Evolutionary conservation across 129 eudicot genomes (phyloP).

Genomic region (Escallonia rubra): DNA sequence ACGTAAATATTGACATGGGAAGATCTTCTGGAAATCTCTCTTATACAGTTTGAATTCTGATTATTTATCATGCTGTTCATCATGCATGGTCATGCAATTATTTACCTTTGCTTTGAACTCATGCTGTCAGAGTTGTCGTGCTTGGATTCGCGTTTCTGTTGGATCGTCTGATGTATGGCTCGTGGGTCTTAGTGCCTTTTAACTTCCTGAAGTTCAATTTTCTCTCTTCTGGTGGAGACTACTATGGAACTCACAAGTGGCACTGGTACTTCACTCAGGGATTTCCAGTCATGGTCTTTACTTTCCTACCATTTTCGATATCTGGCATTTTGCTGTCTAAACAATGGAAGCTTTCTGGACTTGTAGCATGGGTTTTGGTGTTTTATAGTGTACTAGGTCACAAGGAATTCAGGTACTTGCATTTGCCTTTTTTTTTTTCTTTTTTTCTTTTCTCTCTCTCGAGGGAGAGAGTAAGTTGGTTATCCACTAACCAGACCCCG

Average conservation of each 20-base stretch:
- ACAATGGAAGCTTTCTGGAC: slow-evolving; percentile 83
- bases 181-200: slow-evolving; percentile 92
- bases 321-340: slow-evolving; percentile 65
- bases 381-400: slow-evolving; percentile 83
- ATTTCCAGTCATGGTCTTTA: slow-evolving; percentile 81
- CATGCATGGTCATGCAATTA: neutral
- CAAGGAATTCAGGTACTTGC: slow-evolving; percentile 90
- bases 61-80: neutral
- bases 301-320: slow-evolving; percentile 66
- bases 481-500: neutral
- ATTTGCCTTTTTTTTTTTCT: neutral
- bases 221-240: slow-evolving; percentile 96
- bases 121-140: slow-evolving; percentile 50
- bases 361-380: slow-evolving; percentile 77
- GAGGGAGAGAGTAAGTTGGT: neutral
- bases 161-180: slow-evolving; percentile 81
- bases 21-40: too few species aligned
- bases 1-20: too few species aligned
- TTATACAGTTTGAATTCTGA: neutral
- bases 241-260: slow-evolving; percentile 98
- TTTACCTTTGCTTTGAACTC: slow-evolving; percentile 7
- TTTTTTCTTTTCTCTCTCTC: neutral
- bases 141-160: slow-evolving; percentile 59
- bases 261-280: slow-evolving; percentile 99
- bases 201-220: slow-evolving; percentile 90